Evolutionary conservation across 768 basidiomycete genomes (phyloP), one percentile per base, ranked within the genome.

Genomic region (Pulveroboletus ravenelii): DNA sequence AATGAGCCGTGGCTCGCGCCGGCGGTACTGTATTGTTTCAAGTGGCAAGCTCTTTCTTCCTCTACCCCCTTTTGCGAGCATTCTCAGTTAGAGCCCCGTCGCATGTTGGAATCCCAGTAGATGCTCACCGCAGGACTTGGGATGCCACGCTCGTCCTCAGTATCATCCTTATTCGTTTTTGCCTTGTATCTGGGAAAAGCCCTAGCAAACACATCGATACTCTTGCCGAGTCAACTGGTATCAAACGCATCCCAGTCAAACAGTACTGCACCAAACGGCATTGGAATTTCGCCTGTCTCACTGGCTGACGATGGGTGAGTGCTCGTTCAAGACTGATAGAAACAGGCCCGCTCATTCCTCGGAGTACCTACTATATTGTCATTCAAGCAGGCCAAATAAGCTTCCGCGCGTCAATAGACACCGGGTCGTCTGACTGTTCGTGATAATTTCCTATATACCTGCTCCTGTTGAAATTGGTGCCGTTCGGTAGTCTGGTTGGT

Each of bases 351-450:
- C 47, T 57, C 50, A 61, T 47, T 25, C 25, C 18, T 39, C 54
- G 14, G 57, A 89, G 88, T 60, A 81, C 87, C 3, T 90, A 88
- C 60, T 89, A 78, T 57, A 69, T 78, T 17, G 65, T 85, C 36
- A 74, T 89, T 50, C 66, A 77, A 54, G 70, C 76, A 25, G 89
- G 87, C 30, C 70, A 72, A 48, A 78, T 87, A 49, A 78, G 69
- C 59, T 84, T 89, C 57, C 82, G 87, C 14, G 79, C 82, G 17
- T 80, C 79, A 0, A 69, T 90, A 39, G 89, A 91, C 62, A 90
- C 88, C 1, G 89, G 75, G 15, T 89, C 87, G 8, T 68, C 61
- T 15, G 63, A 65, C 14, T 34, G 65, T 67, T 41, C 40, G 63
- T 61, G 29, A 1, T 10, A 32, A 36, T 47, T 39, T 36, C 31